These are phyloP conservation scores for Elsinoe necatrix DNA, from an alignment of 2,329 filamentous ascomycete species.

Conservation along the genomic window DNA sequence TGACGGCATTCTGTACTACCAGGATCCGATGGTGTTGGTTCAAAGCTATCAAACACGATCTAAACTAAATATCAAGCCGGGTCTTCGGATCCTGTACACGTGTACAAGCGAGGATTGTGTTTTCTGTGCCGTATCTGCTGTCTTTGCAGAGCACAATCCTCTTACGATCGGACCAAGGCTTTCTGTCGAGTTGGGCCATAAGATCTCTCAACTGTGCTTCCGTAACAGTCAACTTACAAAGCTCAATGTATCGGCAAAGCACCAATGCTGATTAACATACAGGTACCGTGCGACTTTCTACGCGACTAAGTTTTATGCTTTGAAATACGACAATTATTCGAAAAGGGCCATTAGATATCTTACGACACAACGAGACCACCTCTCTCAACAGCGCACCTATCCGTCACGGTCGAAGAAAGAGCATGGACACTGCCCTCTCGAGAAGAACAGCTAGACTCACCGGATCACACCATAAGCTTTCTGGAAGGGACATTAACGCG, in stretches of 20 bases:
- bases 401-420: too few relatives aligned
- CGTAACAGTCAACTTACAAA: not conserved
- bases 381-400: too few relatives aligned
- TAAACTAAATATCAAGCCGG: not conserved
- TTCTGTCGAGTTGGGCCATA: too few relatives aligned
- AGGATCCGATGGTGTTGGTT: not conserved
- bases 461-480: too few relatives aligned
- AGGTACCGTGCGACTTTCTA: not conserved
- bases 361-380: not conserved
- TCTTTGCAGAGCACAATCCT: too few relatives aligned
- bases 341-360: too few relatives aligned
- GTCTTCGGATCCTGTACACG: not conserved
- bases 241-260: not conserved
- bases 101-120: conserved; percentile 1
- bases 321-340: too few relatives aligned
- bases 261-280: not conserved
- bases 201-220: too few relatives aligned
- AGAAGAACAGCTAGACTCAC: too few relatives aligned
- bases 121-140: not conserved
- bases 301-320: too few relatives aligned
- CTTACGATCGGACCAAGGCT: not conserved
- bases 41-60: not conserved
- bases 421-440: too few relatives aligned
- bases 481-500: too few relatives aligned
- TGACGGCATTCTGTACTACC: not conserved